phyloP scores from a whole-genome alignment of 345 rosid genomes.

The Bruguiera sexangula region DNA sequence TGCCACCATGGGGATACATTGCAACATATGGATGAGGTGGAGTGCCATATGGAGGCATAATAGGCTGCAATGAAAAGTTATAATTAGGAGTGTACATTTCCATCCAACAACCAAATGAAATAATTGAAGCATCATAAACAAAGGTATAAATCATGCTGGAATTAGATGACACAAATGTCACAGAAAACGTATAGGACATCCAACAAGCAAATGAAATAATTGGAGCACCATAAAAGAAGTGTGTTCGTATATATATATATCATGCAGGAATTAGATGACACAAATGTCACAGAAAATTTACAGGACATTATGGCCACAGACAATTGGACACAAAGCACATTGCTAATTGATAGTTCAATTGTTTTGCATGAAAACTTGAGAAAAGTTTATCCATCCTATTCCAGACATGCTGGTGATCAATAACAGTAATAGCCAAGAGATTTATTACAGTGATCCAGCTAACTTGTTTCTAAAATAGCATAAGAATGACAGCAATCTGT shows the following conservation, averaged over 20 bases:
- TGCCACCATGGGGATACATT: slow-evolving; percentile 97
- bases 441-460: no score
- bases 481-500: background rate
- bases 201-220: background rate
- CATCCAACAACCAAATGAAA: background rate
- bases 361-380: no score
- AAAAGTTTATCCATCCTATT: no score
- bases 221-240: background rate
- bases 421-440: no score
- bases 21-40: slow-evolving; percentile 97
- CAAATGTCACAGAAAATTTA: background rate
- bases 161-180: background rate
- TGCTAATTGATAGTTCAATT: no score
- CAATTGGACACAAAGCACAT: no score
- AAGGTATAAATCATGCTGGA: background rate
- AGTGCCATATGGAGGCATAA: slow-evolving; percentile 97
- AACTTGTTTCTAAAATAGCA: background rate
- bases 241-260: no score
- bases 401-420: no score
- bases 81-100: slow-evolving; percentile 10
- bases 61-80: slow-evolving; percentile 54
- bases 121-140: background rate
- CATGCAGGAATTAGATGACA: background rate
- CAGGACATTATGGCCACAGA: no score
- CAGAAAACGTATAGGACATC: background rate